A percentile compares a stretch with the other conserved stretches of the same genome.
phyloP scores from a whole-genome alignment of 1,284 basidiomycete species.

The Rhodotorula mucilaginosa region DNA sequence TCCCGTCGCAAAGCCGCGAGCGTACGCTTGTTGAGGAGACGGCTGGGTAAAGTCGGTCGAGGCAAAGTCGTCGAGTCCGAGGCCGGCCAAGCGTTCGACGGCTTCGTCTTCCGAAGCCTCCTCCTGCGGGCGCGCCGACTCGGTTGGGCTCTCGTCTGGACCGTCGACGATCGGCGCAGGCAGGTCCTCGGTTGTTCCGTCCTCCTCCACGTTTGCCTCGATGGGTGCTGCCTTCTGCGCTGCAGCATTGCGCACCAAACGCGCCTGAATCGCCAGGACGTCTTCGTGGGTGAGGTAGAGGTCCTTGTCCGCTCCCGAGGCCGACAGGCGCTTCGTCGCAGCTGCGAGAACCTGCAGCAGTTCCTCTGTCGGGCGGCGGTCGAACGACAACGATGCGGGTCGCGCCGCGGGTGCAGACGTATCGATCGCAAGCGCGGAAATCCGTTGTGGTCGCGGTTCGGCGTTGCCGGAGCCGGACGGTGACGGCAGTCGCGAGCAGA shows the following conservation, averaged over 20 bases:
- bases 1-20: background rate
- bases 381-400: conserved; percentile 2
- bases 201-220: too few species aligned
- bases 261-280: conserved; percentile 31
- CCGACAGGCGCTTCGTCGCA: background rate
- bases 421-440: background rate
- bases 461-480: too few species aligned
- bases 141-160: too few species aligned
- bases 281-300: conserved; percentile 19
- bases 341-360: conserved; percentile 8
- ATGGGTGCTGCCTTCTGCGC: background rate
- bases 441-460: too few species aligned
- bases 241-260: conserved; percentile 25
- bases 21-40: background rate
- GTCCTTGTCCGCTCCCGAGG: background rate
- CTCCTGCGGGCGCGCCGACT: too few species aligned
- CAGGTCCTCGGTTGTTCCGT: too few species aligned
- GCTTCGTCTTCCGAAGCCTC: background rate
- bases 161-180: too few species aligned
- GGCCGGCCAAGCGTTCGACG: conserved; percentile 8
- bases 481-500: too few species aligned
- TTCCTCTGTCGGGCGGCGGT: conserved; percentile 28
- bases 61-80: background rate
- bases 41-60: background rate
- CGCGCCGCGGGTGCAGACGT: conserved; percentile 9